A percentile compares a stretch with the other conserved stretches of the same genome.
These are phyloP conservation scores for Hypholoma sublateritium DNA, from an alignment of 768 basidiomycete species.

Conservation along the genomic window DNA sequence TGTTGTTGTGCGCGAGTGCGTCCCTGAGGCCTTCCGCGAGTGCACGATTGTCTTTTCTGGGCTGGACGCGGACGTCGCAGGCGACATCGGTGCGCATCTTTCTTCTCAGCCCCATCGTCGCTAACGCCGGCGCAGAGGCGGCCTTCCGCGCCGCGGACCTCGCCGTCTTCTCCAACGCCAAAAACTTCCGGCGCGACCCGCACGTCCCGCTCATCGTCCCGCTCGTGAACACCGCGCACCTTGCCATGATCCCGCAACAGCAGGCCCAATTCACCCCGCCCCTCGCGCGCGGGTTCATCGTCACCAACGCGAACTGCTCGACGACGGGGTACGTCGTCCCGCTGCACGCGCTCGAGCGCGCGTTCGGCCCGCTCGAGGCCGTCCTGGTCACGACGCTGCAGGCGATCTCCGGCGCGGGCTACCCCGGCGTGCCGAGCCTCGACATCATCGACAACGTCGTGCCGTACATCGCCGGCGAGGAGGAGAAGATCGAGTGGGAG, in stretches of 20 bases:
- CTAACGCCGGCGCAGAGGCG: constrained; percentile 51
- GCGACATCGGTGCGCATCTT: constrained; percentile 76
- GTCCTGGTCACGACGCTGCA: constrained; percentile 95
- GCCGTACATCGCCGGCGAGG: constrained; percentile 90
- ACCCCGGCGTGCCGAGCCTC: constrained; percentile 86
- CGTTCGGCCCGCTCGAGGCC: constrained; percentile 92
- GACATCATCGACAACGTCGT: constrained; percentile 97
- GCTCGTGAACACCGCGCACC: constrained; percentile 86
- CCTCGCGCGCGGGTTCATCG: constrained; percentile 85
- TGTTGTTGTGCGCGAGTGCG: constrained; percentile 75
- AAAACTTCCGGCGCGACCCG: constrained; percentile 92
- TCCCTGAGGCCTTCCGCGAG: constrained; percentile 70
- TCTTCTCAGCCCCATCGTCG: neutral
- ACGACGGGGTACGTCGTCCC: constrained; percentile 93
- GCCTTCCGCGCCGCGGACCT: constrained; percentile 87
- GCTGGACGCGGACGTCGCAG: constrained; percentile 92
- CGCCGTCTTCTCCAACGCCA: constrained; percentile 95
- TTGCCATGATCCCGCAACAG: constrained; percentile 84
- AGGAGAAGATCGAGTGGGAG: constrained; percentile 99
- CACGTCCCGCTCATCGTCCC: constrained; percentile 95
- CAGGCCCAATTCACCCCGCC: constrained; percentile 64
- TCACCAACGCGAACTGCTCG: constrained; percentile 98
- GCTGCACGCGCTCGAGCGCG: constrained; percentile 84
- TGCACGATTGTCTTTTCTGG: constrained; percentile 93
- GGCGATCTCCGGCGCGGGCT: constrained; percentile 97